These are phyloP conservation scores for Penicillium oxalicum DNA, from an alignment of 2,329 filamentous ascomycete genomes.

Conservation along the genomic window DNA sequence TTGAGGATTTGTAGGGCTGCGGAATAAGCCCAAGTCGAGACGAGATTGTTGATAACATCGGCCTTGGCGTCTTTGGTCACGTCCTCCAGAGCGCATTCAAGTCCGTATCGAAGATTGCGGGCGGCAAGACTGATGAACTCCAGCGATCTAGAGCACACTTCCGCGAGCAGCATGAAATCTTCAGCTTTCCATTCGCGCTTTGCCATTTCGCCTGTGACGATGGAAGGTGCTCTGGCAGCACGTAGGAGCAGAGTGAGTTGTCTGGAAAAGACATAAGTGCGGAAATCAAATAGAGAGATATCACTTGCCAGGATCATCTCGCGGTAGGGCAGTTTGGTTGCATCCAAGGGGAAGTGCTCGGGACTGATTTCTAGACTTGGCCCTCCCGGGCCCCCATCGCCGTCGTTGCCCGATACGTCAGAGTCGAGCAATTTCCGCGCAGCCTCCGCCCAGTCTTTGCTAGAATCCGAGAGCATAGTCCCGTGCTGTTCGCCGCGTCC, in stretches of 20 bases:
- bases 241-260: slow-evolving; percentile 78
- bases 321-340: slow-evolving; percentile 72
- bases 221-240: slow-evolving; percentile 59
- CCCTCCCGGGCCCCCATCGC: slow-evolving; percentile 23
- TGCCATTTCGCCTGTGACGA: slow-evolving; percentile 36
- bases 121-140: slow-evolving; percentile 79
- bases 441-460: slow-evolving; percentile 63
- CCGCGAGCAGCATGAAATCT: slow-evolving; percentile 72
- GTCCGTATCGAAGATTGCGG: slow-evolving; percentile 71
- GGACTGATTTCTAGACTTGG: slow-evolving; percentile 25
- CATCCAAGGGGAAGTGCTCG: slow-evolving; percentile 39
- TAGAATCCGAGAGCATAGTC: slow-evolving; percentile 65
- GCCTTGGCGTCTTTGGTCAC: slow-evolving; percentile 30
- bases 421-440: slow-evolving; percentile 50
- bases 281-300: slow-evolving; percentile 93
- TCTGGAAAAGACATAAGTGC: slow-evolving; percentile 85
- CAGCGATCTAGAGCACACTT: slow-evolving; percentile 75
- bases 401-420: slow-evolving; percentile 23
- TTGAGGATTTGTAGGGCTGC: slow-evolving; percentile 41
- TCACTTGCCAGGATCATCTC: slow-evolving; percentile 90
- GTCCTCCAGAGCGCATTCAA: slow-evolving; percentile 56
- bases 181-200: slow-evolving; percentile 57
- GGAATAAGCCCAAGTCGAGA: slow-evolving; percentile 44
- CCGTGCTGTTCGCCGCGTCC: slow-evolving; percentile 61
- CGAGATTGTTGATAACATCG: slow-evolving; percentile 41